Evolutionary conservation across 176 grass and related monocot genomes (phyloP), one percentile per base, ranked within the genome.

Genomic region (Ensete glaucum): DNA sequence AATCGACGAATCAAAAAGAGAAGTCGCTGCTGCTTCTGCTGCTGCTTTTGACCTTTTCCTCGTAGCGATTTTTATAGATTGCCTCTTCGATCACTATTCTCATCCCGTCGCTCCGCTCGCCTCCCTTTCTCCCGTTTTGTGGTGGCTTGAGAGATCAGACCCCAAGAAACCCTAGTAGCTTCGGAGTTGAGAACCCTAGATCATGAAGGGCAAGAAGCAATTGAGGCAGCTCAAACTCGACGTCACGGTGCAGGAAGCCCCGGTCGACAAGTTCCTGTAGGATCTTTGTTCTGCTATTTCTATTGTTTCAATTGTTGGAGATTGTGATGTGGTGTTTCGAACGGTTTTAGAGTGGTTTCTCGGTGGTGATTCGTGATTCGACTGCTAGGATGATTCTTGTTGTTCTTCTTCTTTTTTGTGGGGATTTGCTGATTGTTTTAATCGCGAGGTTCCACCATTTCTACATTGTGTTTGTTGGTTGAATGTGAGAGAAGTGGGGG

Each of bases 251-350:
- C 90, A 98, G 77, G 90, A 98, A 78, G 72, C 78, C 34, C 74
- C 86, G 6, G 88, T 93, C 11, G 88, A 98, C 73, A 89, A 91
- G 26, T 98, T 93, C 68, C 56, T 93, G 94, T 93, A 74, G 54
- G 85, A 19, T 71, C 69, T 72, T n/a, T 1, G 9, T 54, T 76
- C 68, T 25, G 49, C 66, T 34, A 11, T 80, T 71, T 58, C 52
- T 73, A 29, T 55, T 16, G 11, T n/a, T 68, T 26, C 14, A 23
- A 68, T 52, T 52, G 19, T 7, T 8, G 17, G 8, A 48, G 3
- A 24, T 19, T 64, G 5, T 27, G 57, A 52, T 3, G 29, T 34
- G 29, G 34, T 43, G 34, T 43, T 6, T 43, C 34, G 4, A 0
- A 43, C 54, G 1, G 62, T 59, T 52, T 23, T 14, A 8, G 55